Base-by-base conservation (phyloP, 495 filamentous ascomycete species). In the Aspergillus sparsus region DNA sequence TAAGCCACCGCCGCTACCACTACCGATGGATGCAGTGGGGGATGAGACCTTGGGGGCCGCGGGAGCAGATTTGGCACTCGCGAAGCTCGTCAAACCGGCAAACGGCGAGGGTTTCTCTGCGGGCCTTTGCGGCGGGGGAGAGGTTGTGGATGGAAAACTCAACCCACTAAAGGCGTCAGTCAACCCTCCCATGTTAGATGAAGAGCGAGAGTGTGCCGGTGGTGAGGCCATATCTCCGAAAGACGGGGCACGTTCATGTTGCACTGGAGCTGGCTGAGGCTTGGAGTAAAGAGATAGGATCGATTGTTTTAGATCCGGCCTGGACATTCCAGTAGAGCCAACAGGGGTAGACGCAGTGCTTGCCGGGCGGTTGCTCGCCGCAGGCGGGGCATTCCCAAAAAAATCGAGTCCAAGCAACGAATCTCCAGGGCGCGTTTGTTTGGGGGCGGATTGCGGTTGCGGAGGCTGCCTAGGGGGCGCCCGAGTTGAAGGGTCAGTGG, bases 231-330 rank as follows among this genome's bases (percentile, higher is more conserved):
- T 81, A 49, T 83, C 83, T 41, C 90, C 89, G 68, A 91, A 89
- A 0, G 87, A 85, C 49, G 77, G 71, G 49, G 82, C 83, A 31
- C 87, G 86, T 60, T 83, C 81, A 58, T 82, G 77, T 57, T 83
- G 78, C 37, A 72, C 67, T 53, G 83, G 85, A 21, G 76, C 67
- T 9, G 80, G 81, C 15, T 88, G 89, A 42, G 90, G 87, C 42
- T 93, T 91, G 37, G 94, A 90, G 68, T 98, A 98, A 7, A 98
- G 80, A 3, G 95, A 98, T 10, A 98, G 76, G 57, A 98, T 98
- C 11, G 93, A 97, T 71, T 97, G 93, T 72, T 98, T 98, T 41
- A 98, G 78, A 71, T 98, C 94, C 2, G 95, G 93, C 41, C 94
- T 82, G 44, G 93, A 97, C 63, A 89, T 85, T 33, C 79, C 79